Evolutionary conservation across 441 rosid species (phyloP), one percentile per base, ranked within the genome.

Genomic region (Flueggea neowawraea): DNA sequence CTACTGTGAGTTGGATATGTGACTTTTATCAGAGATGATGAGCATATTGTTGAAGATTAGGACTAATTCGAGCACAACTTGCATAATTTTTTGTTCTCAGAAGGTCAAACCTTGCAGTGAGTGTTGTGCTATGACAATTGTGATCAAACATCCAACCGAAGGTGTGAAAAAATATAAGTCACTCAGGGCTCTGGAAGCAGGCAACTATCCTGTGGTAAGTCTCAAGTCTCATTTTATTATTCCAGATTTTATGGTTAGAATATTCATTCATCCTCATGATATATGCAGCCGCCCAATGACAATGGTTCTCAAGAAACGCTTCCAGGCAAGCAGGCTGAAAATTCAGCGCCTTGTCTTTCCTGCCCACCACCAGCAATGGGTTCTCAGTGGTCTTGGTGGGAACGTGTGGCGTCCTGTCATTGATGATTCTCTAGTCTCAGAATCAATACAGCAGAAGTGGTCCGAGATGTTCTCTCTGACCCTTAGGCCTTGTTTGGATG

Each of bases 321-420:
- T 52, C 32, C 22, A 17, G 33, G 7, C 17, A 13, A 55, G 31
- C 57, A 63, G 52, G 74, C 51, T 59, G 60, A 60, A 15, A 60
- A 66, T 53, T 64, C 74, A 61, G 22, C 36, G 15, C 45, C 55
- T 3, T 57, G 65, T 32, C 48, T 50, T 54, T 11, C 68, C 49
- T 74, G 31, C 54, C 81, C 77, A 9, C 84, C 87, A 10, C 84
- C 87, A 2, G 60, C 65, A 83, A 58, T 84, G 87, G 87, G 78
- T 84, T 63, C 77, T 83, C 57, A 69, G 66, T 12, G 80, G 84
- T 67, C 69, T 74, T 8, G 60, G 77, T 14, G 85, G 77, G 57
- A 65, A 65, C 63, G 50, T 48, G 31, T 85, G 84, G 80, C 75
- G 66, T 28, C 68, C 87, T 14, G 57, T 64, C 54, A 55, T 78